Conservation (phyloP, 805 yeast species). For the Kluyveromyces siamensis region DNA sequence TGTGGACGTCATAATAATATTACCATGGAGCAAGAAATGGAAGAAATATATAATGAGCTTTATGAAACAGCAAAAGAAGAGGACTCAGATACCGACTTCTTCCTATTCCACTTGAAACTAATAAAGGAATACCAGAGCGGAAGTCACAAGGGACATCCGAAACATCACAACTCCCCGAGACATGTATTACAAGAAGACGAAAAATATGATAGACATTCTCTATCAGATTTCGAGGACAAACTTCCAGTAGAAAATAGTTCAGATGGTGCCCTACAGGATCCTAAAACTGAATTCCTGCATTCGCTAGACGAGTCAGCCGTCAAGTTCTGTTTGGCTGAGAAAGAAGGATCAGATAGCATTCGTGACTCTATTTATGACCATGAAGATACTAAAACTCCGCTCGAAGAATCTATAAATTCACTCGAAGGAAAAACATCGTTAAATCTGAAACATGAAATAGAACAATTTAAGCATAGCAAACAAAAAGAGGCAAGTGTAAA, state of each 20-base stretch:
- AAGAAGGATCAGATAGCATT: not conserved
- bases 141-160: slow-evolving; percentile 8
- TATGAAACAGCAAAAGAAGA: slow-evolving; percentile 40
- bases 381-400: not conserved
- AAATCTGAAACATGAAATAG: slow-evolving; percentile 21
- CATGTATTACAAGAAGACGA: slow-evolving; percentile 1
- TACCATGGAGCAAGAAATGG: slow-evolving; percentile 70
- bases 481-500: slow-evolving; percentile 10
- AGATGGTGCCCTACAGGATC: not conserved
- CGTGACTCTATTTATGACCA: not conserved
- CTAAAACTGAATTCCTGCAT: slow-evolving; percentile 7
- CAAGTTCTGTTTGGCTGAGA: slow-evolving; percentile 14
- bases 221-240: not conserved
- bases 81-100: slow-evolving; percentile 25
- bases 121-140: slow-evolving; percentile 27
- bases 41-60: slow-evolving; percentile 59
- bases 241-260: not conserved
- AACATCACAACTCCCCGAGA: slow-evolving; percentile 1
- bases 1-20: slow-evolving; percentile 63
- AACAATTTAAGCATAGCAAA: slow-evolving; percentile 25
- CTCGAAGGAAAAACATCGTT: slow-evolving; percentile 9
- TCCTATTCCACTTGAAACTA: slow-evolving; percentile 26
- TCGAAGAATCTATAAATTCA: not conserved
- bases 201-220: not conserved
- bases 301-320: slow-evolving; percentile 11